These are phyloP conservation scores for Prunus mume DNA, from an alignment of 306 rosid species.

Conservation along the genomic window DNA sequence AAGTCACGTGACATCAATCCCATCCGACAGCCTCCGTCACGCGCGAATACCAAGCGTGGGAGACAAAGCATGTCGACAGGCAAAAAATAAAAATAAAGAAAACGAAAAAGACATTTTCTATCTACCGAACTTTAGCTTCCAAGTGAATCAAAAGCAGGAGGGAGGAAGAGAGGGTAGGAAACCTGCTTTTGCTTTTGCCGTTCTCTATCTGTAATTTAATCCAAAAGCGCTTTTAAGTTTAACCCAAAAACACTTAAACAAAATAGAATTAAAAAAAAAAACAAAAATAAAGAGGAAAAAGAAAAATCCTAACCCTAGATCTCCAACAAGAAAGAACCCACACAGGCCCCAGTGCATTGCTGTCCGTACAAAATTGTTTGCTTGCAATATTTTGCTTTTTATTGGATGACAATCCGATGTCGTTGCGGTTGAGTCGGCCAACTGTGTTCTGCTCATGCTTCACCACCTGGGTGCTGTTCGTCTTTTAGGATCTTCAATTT, in stretches of 20 bases:
- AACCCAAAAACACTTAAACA: not conserved
- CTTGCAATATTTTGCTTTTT: slow-evolving; percentile 1
- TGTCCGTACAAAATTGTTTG: slow-evolving; percentile 5
- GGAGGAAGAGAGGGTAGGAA: no score
- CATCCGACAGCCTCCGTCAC: slow-evolving; percentile 8
- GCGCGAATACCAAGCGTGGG: slow-evolving; percentile 42
- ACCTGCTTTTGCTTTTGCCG: not conserved
- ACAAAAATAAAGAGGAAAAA: not conserved
- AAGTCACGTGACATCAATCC: slow-evolving; percentile 35
- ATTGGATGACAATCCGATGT: slow-evolving; percentile 20
- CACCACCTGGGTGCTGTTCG: not conserved
- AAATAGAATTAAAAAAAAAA: not conserved
- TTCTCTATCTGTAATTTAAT: not conserved
- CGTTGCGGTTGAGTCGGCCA: slow-evolving; percentile 20
- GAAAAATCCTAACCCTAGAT: slow-evolving; percentile 13
- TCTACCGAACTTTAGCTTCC: not conserved
- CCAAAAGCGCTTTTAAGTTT: no score
- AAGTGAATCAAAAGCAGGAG: not conserved
- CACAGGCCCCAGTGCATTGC: not conserved
- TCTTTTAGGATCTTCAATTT: not conserved
- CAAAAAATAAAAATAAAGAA: not conserved
- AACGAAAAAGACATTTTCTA: not conserved
- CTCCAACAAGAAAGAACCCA: slow-evolving; percentile 1
- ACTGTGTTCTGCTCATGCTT: not conserved
- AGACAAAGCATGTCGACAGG: not conserved